A percentile compares a stretch with the other conserved stretches of the same genome.
Evolutionary conservation across 2,329 filamentous ascomycete species (phyloP).

Genomic region (Cordyceps fumosorosea): DNA sequence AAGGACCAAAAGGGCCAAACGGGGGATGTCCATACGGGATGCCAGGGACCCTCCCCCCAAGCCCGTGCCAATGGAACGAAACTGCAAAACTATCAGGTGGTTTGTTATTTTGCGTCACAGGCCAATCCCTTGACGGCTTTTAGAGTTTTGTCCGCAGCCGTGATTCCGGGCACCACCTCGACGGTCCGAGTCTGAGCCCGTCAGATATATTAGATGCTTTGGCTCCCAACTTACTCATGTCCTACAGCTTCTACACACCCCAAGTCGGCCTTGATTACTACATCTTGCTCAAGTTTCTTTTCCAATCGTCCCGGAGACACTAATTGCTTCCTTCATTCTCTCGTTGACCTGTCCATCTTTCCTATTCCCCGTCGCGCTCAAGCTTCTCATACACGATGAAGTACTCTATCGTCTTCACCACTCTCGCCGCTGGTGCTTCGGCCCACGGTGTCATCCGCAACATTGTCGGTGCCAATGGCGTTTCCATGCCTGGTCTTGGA

Average conservation of each 20-base stretch:
- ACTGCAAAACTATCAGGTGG: too few species aligned
- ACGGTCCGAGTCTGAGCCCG: neutral
- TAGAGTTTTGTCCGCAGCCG: neutral
- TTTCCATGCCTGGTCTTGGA: conserved; percentile 48
- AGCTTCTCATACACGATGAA: conserved; percentile 5
- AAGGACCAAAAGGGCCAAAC: too few species aligned
- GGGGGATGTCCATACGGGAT: too few species aligned
- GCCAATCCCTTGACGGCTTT: neutral
- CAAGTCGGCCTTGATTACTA: neutral
- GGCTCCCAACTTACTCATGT: neutral
- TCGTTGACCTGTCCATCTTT: neutral
- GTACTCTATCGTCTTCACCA: neutral
- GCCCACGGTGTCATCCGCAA: conserved; percentile 49
- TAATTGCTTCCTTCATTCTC: neutral
- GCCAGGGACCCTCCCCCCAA: neutral
- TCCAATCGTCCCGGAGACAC: neutral
- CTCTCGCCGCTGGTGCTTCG: conserved; percentile 1
- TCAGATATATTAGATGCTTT: neutral
- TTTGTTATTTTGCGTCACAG: neutral
- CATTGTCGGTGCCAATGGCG: conserved; percentile 49
- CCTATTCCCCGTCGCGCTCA: neutral
- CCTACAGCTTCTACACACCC: neutral
- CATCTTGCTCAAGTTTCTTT: neutral
- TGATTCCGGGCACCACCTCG: neutral
- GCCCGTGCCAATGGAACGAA: too few species aligned